phyloP scores from a whole-genome alignment of 2,329 filamentous ascomycete species.

The Botrytis fabae region DNA sequence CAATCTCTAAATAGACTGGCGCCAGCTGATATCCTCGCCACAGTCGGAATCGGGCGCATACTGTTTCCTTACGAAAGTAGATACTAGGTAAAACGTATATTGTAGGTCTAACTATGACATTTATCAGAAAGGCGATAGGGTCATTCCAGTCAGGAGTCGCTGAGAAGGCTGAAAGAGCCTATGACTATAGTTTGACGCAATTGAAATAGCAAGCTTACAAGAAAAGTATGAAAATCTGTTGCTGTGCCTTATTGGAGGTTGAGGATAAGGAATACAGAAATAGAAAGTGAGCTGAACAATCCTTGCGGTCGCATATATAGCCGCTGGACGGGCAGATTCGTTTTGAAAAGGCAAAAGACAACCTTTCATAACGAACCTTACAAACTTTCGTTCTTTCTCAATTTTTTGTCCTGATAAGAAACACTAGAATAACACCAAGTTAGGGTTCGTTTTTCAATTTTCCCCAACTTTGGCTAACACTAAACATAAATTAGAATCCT shows the following conservation, averaged over 20 bases:
- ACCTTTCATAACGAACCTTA: neutral
- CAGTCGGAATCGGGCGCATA: no score
- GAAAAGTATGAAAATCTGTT: neutral
- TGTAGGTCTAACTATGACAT: neutral
- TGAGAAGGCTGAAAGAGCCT: neutral
- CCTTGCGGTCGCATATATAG: neutral
- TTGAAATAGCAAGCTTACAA: neutral
- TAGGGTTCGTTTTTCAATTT: neutral
- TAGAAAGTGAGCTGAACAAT: neutral
- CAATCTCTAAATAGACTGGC: no score
- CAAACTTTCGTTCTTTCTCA: neutral
- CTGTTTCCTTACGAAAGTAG: neutral
- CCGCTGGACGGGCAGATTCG: neutral
- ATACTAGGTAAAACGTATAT: neutral
- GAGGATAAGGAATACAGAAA: neutral
- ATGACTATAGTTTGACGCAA: neutral
- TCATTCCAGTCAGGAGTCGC: neutral
- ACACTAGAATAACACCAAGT: neutral
- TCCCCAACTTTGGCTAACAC: neutral
- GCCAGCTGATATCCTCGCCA: no score
- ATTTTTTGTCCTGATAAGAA: neutral
- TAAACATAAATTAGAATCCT: slow-evolving; percentile 1
- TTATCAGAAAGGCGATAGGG: neutral
- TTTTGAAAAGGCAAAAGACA: neutral
- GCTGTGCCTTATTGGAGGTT: neutral